Conservation (phyloP, 2,329 filamentous ascomycete species). For the Fusarium liriodendri region DNA sequence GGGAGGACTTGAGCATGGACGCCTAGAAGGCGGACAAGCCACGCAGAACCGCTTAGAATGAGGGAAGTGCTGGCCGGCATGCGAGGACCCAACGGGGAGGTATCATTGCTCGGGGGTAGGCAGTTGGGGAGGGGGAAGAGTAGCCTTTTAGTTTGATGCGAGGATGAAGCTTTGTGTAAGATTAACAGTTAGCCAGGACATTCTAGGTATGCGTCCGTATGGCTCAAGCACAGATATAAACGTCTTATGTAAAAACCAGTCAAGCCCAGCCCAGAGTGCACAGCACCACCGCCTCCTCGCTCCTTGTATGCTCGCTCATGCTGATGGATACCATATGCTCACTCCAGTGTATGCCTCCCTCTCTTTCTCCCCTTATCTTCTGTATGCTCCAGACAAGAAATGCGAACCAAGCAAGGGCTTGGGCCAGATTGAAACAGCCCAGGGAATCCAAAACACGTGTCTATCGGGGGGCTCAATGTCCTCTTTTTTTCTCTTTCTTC, state of each 20-base stretch:
- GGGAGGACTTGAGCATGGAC: constrained; percentile 70
- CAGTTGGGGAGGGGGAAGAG: neutral
- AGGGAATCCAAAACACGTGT: constrained; percentile 37
- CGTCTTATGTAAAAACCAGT: constrained; percentile 13
- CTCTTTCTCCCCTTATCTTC: neutral
- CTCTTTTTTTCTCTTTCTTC: constrained; percentile 8
- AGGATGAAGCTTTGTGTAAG: constrained; percentile 31
- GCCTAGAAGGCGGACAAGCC: constrained; percentile 42
- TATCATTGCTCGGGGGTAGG: constrained; percentile 11
- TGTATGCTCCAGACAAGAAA: constrained; percentile 31
- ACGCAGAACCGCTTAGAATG: constrained; percentile 33
- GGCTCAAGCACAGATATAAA: constrained; percentile 24
- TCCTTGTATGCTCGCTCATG: constrained; percentile 22
- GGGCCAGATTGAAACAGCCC: constrained; percentile 25
- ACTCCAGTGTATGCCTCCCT: constrained; percentile 16
- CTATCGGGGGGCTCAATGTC: constrained; percentile 25
- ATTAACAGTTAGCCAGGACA: constrained; percentile 30
- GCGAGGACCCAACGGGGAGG: constrained; percentile 7
- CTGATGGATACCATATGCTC: constrained; percentile 21
- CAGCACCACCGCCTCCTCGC: constrained; percentile 1
- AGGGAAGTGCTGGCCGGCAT: constrained; percentile 31
- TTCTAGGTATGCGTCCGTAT: constrained; percentile 21
- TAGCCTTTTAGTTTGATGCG: neutral
- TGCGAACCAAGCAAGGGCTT: constrained; percentile 30
- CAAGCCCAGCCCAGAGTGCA: constrained; percentile 7